Evolutionary conservation across 192 early-diverging fungal species (phyloP).

Genomic region (Umbelopsis ramanniana): DNA sequence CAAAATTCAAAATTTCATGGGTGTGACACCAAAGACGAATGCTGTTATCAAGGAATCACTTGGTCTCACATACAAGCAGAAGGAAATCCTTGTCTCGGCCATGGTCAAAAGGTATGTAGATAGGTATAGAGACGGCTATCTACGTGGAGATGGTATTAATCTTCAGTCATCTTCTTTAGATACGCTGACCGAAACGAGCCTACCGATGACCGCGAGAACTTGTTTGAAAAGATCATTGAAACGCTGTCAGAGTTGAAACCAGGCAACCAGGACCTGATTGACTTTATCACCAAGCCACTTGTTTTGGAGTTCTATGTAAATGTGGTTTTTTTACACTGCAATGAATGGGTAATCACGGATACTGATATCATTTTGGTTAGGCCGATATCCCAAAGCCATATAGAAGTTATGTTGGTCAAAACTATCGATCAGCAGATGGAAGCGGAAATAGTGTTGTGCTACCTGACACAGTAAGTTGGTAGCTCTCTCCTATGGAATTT

Average conservation of each 20-base stretch:
- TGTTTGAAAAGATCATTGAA: conserved; percentile 23
- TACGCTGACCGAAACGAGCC: conserved; percentile 17
- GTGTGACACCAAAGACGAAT: background rate
- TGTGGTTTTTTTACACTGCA: background rate
- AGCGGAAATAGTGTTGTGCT: conserved; percentile 27
- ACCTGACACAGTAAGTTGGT: conserved; percentile 23
- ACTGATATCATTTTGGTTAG: conserved; percentile 5
- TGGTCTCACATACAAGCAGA: conserved; percentile 14
- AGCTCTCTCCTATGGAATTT: too few relatives aligned
- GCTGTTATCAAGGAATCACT: conserved; percentile 21
- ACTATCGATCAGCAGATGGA: conserved; percentile 26
- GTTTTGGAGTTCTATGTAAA: conserved; percentile 20
- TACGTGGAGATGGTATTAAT: background rate
- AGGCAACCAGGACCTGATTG: conserved; percentile 16
- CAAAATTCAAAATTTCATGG: background rate
- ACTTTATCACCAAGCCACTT: conserved; percentile 11
- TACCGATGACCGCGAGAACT: conserved; percentile 27
- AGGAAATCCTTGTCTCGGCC: background rate
- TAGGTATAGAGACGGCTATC: background rate
- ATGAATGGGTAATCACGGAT: background rate
- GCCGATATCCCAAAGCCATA: conserved; percentile 31
- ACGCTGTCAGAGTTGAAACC: background rate
- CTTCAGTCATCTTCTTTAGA: background rate
- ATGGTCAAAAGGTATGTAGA: conserved; percentile 23
- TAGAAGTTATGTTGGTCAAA: conserved; percentile 24